Percentiles rank a stretch among this genome's conserved stretches.
Conservation (phyloP, 805 yeast genomes). For the Lachancea quebecensis region DNA sequence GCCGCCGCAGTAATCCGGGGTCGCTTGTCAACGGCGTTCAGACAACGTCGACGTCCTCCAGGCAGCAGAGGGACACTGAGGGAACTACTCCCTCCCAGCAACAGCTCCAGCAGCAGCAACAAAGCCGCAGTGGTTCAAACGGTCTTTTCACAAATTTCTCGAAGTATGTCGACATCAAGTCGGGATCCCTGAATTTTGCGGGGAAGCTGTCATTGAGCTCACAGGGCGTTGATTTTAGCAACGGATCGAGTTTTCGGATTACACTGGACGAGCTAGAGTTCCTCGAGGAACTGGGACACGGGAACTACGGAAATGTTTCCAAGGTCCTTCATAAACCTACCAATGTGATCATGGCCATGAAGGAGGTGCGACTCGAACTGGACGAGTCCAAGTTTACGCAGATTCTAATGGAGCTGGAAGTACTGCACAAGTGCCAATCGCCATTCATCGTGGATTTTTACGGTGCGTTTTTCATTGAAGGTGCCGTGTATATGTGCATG, state of each 20-base stretch:
- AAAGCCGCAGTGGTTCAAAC: slow-evolving; percentile 10
- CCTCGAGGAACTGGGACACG: slow-evolving; percentile 85
- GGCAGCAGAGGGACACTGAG: slow-evolving; percentile 23
- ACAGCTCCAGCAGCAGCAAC: slow-evolving; percentile 1
- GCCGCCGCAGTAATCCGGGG: slow-evolving; percentile 27
- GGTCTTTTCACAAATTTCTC: slow-evolving; percentile 80
- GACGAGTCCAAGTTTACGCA: slow-evolving; percentile 93
- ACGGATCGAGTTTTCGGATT: slow-evolving; percentile 81
- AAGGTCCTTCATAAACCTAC: slow-evolving; percentile 93
- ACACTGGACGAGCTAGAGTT: slow-evolving; percentile 78
- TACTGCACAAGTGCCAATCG: slow-evolving; percentile 82
- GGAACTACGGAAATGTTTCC: slow-evolving; percentile 93
- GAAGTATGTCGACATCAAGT: slow-evolving; percentile 82
- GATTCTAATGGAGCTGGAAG: slow-evolving; percentile 92
- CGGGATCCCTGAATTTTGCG: slow-evolving; percentile 85
- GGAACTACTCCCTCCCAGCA: slow-evolving; percentile 23
- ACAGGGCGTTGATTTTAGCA: slow-evolving; percentile 82
- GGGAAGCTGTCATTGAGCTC: slow-evolving; percentile 92
- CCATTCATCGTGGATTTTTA: slow-evolving; percentile 92
- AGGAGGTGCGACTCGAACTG: slow-evolving; percentile 86
- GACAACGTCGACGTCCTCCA: slow-evolving; percentile 31
- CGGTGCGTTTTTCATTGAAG: slow-evolving; percentile 96
- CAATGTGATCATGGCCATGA: slow-evolving; percentile 91
- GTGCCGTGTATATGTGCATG: slow-evolving; percentile 97
- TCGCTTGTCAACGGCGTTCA: slow-evolving; percentile 25